Evolutionary conservation across 2,329 filamentous ascomycete genomes (phyloP).

Genomic region (Dothiorella sarmentorum): DNA sequence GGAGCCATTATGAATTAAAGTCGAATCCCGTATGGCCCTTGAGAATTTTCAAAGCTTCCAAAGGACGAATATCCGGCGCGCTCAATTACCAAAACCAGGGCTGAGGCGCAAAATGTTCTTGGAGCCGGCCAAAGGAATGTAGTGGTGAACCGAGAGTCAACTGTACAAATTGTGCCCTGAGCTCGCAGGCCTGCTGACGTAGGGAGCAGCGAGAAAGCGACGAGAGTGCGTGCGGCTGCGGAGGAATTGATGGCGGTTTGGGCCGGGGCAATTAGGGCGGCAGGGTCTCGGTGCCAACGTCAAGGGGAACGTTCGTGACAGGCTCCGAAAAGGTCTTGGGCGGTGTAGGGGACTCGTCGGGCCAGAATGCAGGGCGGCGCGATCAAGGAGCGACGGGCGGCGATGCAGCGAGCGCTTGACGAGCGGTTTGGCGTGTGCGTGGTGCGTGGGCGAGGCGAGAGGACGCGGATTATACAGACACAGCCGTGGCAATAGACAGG

Average conservation of each 20-base stretch:
- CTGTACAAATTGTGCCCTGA: constrained; percentile 24
- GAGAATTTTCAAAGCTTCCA: constrained; percentile 12
- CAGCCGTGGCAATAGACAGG: constrained; percentile 13
- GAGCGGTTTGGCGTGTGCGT: neutral
- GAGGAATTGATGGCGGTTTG: too few species aligned
- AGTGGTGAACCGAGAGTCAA: constrained; percentile 30
- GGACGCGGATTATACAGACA: constrained; percentile 15
- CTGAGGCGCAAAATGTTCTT: constrained; percentile 33
- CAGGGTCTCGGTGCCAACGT: constrained; percentile 7
- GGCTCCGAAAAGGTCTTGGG: neutral
- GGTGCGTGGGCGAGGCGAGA: neutral
- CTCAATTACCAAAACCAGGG: constrained; percentile 39
- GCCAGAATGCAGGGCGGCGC: constrained; percentile 2
- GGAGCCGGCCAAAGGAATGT: constrained; percentile 43
- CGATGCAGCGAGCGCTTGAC: neutral
- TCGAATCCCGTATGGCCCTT: constrained; percentile 19
- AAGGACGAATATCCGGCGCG: constrained; percentile 22
- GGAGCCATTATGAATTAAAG: constrained; percentile 90
- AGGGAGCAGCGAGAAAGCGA: constrained; percentile 16
- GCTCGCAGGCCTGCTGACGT: constrained; percentile 31
- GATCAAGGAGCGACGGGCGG: neutral
- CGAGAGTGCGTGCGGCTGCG: neutral
- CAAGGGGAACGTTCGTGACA: constrained; percentile 10
- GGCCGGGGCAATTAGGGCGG: constrained; percentile 11
- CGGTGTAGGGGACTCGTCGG: neutral